These are phyloP conservation scores for Populus hybrid DNA, from an alignment of 441 rosid species.

Conservation along the genomic window DNA sequence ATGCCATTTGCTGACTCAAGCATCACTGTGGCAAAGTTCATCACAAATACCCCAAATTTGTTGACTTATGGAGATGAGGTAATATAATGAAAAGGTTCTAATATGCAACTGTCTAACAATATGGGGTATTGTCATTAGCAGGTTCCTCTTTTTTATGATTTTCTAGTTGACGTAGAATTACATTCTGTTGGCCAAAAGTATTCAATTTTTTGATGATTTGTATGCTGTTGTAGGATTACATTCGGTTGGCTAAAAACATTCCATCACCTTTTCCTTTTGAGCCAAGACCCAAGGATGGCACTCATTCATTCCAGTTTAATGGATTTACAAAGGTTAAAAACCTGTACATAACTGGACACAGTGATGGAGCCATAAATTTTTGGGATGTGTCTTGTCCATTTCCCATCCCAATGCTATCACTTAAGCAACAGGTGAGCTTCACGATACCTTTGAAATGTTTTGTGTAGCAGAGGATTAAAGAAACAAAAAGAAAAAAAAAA, in stretches of 20 bases:
- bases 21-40: slow-evolving; percentile 58
- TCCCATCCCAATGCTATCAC: slow-evolving; percentile 53
- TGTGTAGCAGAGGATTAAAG: neutral
- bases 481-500: too few relatives aligned
- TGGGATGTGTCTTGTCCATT: slow-evolving; percentile 86
- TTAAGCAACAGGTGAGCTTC: slow-evolving; percentile 73
- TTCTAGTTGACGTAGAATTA: neutral
- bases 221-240: slow-evolving; percentile 50
- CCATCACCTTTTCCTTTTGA: slow-evolving; percentile 61
- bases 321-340: slow-evolving; percentile 80
- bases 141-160: neutral
- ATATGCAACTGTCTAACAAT: neutral
- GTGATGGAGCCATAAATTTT: slow-evolving; percentile 74
- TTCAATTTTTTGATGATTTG: neutral
- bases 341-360: slow-evolving; percentile 81
- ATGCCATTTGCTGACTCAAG: slow-evolving; percentile 66
- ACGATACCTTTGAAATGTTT: neutral
- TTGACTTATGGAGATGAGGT: slow-evolving; percentile 65
- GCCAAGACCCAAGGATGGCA: slow-evolving; percentile 51
- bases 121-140: neutral
- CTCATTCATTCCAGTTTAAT: slow-evolving; percentile 40
- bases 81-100: slow-evolving; percentile 17
- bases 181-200: neutral
- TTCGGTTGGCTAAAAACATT: slow-evolving; percentile 43
- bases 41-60: slow-evolving; percentile 44